Percentiles rank a stretch among this genome's conserved stretches.
These are phyloP conservation scores for Alternaria brassicae DNA, from an alignment of 2,329 filamentous ascomycete genomes.

Conservation along the genomic window DNA sequence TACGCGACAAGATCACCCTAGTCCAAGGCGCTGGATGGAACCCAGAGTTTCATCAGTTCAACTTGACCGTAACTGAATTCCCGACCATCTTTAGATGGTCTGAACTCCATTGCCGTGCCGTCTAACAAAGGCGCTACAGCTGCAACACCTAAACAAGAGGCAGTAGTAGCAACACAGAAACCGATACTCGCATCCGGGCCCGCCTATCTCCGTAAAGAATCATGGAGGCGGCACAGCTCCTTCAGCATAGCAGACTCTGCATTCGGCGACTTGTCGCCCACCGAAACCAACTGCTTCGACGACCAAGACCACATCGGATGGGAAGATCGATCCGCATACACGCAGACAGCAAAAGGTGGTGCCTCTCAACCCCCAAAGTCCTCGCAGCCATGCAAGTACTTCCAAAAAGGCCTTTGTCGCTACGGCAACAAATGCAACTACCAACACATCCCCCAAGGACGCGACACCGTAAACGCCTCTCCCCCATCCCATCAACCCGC, in stretches of 20 bases:
- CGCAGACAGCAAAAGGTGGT: not conserved
- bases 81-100: constrained; percentile 60
- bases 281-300: constrained; percentile 11
- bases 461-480: not conserved
- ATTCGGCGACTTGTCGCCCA: constrained; percentile 2
- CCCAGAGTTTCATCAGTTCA: constrained; percentile 61
- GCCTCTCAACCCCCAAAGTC: not conserved
- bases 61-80: constrained; percentile 60
- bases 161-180: constrained; percentile 4
- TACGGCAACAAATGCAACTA: constrained; percentile 34
- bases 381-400: constrained; percentile 28
- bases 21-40: constrained; percentile 61
- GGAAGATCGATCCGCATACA: constrained; percentile 4
- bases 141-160: constrained; percentile 9
- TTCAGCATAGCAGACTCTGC: constrained; percentile 10
- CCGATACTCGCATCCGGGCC: not conserved
- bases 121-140: constrained; percentile 9
- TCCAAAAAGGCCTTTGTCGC: constrained; percentile 36
- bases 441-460: constrained; percentile 17
- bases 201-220: constrained; percentile 10
- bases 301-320: constrained; percentile 12
- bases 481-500: not conserved
- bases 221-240: constrained; percentile 16
- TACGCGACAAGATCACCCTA: constrained; percentile 62
- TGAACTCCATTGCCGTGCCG: constrained; percentile 10